phyloP scores from a whole-genome alignment of 257 asterid species.

The Solanum commersonii region DNA sequence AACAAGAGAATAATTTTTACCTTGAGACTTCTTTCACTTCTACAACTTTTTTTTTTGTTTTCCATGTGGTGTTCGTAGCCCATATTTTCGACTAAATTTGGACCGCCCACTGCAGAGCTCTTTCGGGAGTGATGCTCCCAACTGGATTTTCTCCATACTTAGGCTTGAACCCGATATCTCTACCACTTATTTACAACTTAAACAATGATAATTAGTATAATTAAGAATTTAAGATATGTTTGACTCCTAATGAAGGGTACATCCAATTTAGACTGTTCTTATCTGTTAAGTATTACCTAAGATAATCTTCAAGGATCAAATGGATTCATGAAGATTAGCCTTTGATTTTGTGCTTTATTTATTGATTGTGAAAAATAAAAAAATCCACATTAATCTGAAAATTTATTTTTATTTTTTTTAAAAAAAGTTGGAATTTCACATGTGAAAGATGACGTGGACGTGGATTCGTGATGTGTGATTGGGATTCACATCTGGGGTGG shows the following conservation, averaged over 20 bases:
- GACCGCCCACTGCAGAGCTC: fast-evolving
- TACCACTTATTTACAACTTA: not conserved
- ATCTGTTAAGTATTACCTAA: not conserved
- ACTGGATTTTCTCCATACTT: fast-evolving
- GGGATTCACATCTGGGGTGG: not conserved
- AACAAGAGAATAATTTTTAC: not conserved
- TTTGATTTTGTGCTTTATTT: not conserved
- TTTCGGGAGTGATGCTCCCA: too few relatives aligned
- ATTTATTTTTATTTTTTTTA: too few relatives aligned
- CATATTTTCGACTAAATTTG: too few relatives aligned
- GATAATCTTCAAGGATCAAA: not conserved
- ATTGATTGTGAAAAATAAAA: not conserved
- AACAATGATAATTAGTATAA: not conserved
- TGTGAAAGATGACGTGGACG: not conserved
- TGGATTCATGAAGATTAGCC: not conserved
- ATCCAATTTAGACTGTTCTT: not conserved
- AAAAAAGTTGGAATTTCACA: not conserved
- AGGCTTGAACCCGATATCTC: not conserved
- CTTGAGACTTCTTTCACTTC: not conserved
- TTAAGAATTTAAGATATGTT: not conserved
- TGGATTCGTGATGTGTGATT: not conserved
- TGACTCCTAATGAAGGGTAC: not conserved
- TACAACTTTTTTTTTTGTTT: not conserved
- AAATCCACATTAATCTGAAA: not conserved
- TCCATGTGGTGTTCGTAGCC: too few relatives aligned